Evolutionary conservation across 768 basidiomycete genomes (phyloP), one percentile per base, ranked within the genome.

Genomic region (Daedaleopsis nitida): DNA sequence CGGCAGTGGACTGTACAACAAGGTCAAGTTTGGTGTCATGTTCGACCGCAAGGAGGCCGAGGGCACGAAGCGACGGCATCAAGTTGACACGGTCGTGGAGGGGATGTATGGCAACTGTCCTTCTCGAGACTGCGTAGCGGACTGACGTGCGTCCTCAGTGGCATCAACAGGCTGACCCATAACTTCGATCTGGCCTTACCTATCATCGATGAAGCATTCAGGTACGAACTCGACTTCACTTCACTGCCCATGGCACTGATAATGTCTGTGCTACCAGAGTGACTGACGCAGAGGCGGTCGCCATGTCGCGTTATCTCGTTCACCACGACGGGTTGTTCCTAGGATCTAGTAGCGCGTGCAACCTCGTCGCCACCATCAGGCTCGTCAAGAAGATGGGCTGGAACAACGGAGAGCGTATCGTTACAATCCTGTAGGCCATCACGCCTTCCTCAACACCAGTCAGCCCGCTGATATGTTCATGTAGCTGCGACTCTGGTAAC

Each of bases 21-120:
- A 96, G 81, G 92, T 97, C 55, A 93, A 92, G 76, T 83, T 88
- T 65, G 94, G 94, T 5, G 97, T 98, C 8, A 93, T 99, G 95
- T 99, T 88, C 69, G 92, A 96, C 70, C 79, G 75, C n/a, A 92
- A 83, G 64, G 96, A 99, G 77, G 87, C 86, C 43, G 96, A 99
- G 76, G 96, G 97, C 6, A 96, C 88, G 10, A 94, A 92, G 69
- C 76, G 97, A 68, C 79, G 96, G 59, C 92, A 96, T 71, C 95
- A 96, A 73, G 94, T 98, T 14, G 96, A 98, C 69, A 96, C 95
- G 0, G 86, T 97, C 17, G 94, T 97, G n/a, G 92, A 94, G 75
- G 92, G 92, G 60, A 93, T 94, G 89, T 91, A 23, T 5, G 11
- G 44, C 75, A 73, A 17, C 42, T 6, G 8, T 39, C 23, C 16